Conservation (phyloP, 1,284 basidiomycete genomes). For the Boletus austroedulis region DNA sequence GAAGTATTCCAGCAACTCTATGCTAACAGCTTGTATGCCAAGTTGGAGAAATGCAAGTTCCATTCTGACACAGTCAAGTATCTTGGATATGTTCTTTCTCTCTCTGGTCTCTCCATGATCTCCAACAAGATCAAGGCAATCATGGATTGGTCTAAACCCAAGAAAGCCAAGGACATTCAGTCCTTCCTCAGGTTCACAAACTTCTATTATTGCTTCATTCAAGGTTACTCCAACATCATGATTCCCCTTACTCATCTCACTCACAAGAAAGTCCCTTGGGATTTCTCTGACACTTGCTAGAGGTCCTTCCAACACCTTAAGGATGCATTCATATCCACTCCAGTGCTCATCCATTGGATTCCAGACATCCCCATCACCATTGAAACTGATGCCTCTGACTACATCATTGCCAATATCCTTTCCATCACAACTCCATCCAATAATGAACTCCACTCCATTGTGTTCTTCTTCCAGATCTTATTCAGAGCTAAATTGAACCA, state of each 20-base stretch:
- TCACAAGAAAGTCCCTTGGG: neutral
- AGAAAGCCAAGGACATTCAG: conserved; percentile 8
- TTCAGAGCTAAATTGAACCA: too few relatives aligned
- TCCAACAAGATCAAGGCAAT: neutral
- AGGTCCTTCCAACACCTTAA: neutral
- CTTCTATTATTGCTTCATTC: neutral
- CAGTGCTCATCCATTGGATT: conserved; percentile 1
- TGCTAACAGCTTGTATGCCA: conserved; percentile 14
- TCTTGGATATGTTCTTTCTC: conserved; percentile 1
- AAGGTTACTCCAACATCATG: neutral
- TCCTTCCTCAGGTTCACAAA: neutral
- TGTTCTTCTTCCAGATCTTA: neutral
- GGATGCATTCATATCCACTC: neutral
- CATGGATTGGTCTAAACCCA: conserved; percentile 3
- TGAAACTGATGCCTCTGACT: neutral
- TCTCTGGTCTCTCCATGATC: neutral
- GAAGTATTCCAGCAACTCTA: neutral
- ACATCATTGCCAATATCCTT: neutral
- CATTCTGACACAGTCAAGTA: conserved; percentile 4
- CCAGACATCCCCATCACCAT: neutral
- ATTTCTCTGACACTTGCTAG: neutral
- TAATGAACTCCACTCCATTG: neutral
- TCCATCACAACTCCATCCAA: neutral
- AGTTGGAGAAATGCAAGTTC: conserved; percentile 35
- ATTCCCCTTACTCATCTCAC: neutral